Percentiles rank a stretch among this genome's conserved stretches.
Conservation (phyloP, 768 basidiomycete genomes). For the Boletales sp. region DNA sequence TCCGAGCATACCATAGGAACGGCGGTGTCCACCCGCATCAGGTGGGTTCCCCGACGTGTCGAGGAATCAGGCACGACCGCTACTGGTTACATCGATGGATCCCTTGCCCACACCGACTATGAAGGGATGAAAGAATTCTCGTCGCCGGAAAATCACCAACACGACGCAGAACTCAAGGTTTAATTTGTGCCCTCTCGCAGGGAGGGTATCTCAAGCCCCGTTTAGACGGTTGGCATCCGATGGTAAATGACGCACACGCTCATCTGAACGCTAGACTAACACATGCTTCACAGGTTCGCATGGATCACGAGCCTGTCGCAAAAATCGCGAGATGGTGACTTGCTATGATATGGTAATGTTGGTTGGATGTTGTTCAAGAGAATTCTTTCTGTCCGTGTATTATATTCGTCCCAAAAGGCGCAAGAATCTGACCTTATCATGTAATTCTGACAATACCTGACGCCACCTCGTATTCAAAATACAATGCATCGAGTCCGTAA, state of each 20-base stretch:
- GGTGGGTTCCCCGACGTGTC: constrained; percentile 15
- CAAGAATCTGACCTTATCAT: too few relatives aligned
- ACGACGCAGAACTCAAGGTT: constrained; percentile 1
- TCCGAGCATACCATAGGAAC: constrained; percentile 18
- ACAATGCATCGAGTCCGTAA: too few relatives aligned
- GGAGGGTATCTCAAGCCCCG: not conserved
- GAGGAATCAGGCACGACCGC: constrained; percentile 12
- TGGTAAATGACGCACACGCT: not conserved
- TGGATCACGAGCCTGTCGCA: not conserved
- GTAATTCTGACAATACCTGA: too few relatives aligned
- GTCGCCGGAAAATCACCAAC: not conserved
- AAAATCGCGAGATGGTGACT: too few relatives aligned
- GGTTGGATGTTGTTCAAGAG: too few relatives aligned
- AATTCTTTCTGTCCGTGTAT: too few relatives aligned
- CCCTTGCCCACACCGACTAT: constrained; percentile 15
- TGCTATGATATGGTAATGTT: too few relatives aligned
- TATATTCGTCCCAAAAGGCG: too few relatives aligned
- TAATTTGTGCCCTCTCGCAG: not conserved
- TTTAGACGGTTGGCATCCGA: not conserved
- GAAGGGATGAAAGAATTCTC: constrained; percentile 11
- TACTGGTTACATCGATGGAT: constrained; percentile 20
- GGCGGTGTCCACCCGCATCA: constrained; percentile 21
- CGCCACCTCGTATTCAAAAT: too few relatives aligned
- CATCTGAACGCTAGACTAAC: not conserved
- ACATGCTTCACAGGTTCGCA: not conserved